Conservation (phyloP, 2,329 filamentous ascomycete species). For the Nemania bipapillata region DNA sequence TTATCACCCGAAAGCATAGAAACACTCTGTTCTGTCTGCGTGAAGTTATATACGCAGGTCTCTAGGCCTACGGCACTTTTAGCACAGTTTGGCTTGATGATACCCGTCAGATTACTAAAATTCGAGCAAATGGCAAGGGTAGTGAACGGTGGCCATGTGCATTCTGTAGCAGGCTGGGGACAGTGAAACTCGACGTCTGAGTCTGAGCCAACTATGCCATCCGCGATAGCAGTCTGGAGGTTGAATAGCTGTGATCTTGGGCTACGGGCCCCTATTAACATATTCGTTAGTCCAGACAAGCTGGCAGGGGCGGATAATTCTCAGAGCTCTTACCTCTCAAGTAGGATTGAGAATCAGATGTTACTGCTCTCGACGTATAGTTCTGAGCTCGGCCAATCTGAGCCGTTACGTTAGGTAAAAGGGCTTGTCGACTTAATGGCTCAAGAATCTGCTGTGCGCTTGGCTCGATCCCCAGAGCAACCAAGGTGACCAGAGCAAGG, state of each 20-base stretch:
- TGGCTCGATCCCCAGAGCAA: conserved; percentile 34
- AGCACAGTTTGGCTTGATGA: neutral
- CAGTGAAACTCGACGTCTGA: conserved; percentile 31
- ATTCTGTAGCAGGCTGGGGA: conserved; percentile 25
- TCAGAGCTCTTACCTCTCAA: neutral
- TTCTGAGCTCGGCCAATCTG: conserved; percentile 1
- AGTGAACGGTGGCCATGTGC: conserved; percentile 36
- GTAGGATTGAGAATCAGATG: neutral
- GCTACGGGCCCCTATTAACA: neutral
- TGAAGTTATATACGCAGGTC: neutral
- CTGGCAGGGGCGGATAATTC: neutral
- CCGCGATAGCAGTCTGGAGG: conserved; percentile 32
- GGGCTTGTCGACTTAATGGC: neutral
- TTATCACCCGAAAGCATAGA: neutral
- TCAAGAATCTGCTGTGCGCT: conserved; percentile 37
- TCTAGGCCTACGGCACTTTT: neutral
- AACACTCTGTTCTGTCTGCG: conserved; percentile 15
- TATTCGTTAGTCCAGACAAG: neutral
- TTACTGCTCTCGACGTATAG: conserved; percentile 20
- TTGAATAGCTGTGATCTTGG: conserved; percentile 24
- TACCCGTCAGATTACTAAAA: conserved; percentile 32
- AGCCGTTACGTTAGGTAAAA: conserved; percentile 5
- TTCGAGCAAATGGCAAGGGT: conserved; percentile 39
- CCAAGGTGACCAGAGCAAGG: conserved; percentile 26
- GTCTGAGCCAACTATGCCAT: conserved; percentile 32